Percentiles rank a stretch among this genome's conserved stretches.
phyloP scores from a whole-genome alignment of 2,329 filamentous ascomycete species.

The Trichoderma cornu-damae region DNA sequence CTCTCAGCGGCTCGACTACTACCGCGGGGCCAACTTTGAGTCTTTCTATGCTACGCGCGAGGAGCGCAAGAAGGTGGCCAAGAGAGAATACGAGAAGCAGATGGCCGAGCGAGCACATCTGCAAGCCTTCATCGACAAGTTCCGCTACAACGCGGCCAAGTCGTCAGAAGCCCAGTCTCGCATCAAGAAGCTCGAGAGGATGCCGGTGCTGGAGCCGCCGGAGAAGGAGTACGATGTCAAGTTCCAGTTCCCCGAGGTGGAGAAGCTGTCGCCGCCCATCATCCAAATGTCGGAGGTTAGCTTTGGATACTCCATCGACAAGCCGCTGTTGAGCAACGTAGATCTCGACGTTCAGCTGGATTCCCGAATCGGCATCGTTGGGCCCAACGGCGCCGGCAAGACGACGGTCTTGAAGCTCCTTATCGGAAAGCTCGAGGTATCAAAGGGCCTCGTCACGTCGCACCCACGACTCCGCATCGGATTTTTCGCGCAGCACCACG shows the following conservation, averaged over 20 bases:
- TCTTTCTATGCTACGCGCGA: slow-evolving; percentile 97
- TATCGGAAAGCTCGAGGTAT: slow-evolving; percentile 74
- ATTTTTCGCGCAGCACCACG: slow-evolving; percentile 98
- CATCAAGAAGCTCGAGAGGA: slow-evolving; percentile 98
- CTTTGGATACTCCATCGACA: slow-evolving; percentile 82
- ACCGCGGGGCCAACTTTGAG: slow-evolving; percentile 95
- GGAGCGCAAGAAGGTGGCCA: slow-evolving; percentile 92
- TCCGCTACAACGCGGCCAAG: slow-evolving; percentile 98
- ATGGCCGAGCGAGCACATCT: slow-evolving; percentile 91
- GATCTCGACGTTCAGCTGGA: slow-evolving; percentile 97
- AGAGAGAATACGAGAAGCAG: slow-evolving; percentile 97
- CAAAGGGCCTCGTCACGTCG: slow-evolving; percentile 76
- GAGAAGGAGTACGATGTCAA: slow-evolving; percentile 94
- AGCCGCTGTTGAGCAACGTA: slow-evolving; percentile 74
- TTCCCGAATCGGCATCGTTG: slow-evolving; percentile 97
- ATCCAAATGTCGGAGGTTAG: slow-evolving; percentile 92
- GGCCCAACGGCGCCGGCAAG: slow-evolving; percentile 97
- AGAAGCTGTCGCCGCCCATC: slow-evolving; percentile 95
- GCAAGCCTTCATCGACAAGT: slow-evolving; percentile 99
- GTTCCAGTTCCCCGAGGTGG: slow-evolving; percentile 95
- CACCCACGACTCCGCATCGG: slow-evolving; percentile 85
- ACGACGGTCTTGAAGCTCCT: slow-evolving; percentile 98
- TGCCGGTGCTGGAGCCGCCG: slow-evolving; percentile 85
- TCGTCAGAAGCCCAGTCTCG: slow-evolving; percentile 96
- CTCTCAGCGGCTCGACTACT: slow-evolving; percentile 95